phyloP scores from a whole-genome alignment of 306 rosid species.

The Rosa rugosa region DNA sequence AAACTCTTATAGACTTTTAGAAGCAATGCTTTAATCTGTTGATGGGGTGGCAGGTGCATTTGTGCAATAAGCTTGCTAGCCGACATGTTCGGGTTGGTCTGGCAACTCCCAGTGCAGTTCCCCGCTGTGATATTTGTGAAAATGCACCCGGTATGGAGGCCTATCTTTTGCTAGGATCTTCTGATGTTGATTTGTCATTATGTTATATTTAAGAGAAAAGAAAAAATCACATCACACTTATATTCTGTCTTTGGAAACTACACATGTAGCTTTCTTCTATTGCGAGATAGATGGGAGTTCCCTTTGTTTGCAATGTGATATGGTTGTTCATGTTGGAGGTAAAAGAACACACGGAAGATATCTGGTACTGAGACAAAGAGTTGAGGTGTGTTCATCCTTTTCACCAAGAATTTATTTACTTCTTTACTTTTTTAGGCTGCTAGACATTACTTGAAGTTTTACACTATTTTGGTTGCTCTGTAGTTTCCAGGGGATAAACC shows the following conservation, averaged over 20 bases:
- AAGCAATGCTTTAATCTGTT: conserved; percentile 20
- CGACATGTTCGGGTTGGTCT: conserved; percentile 97
- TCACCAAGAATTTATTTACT: not conserved
- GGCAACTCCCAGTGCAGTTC: conserved; percentile 89
- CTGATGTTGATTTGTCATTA: conserved; percentile 9
- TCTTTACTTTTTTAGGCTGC: not conserved
- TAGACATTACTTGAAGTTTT: conserved; percentile 1
- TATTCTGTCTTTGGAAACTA: conserved; percentile 30
- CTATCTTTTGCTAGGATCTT: not conserved
- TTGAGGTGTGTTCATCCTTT: conserved; percentile 63
- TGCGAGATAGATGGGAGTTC: conserved; percentile 96
- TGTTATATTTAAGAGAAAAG: not conserved
- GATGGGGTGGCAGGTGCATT: conserved; percentile 68
- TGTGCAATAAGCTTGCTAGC: conserved; percentile 97
- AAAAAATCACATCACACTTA: conserved; percentile 21
- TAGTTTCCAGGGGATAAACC: conserved; percentile 96
- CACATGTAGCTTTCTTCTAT: conserved; percentile 87
- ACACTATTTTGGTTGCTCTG: conserved; percentile 28
- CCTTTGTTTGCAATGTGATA: conserved; percentile 95
- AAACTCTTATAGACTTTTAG: conserved; percentile 11
- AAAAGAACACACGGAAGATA: conserved; percentile 98
- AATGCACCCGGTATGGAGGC: conserved; percentile 79
- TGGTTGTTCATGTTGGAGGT: conserved; percentile 97
- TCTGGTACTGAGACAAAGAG: conserved; percentile 90
- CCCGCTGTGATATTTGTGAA: conserved; percentile 91